Evolutionary conservation across 2,329 filamentous ascomycete genomes (phyloP).

Genomic region (Pestalotiopsis fici): DNA sequence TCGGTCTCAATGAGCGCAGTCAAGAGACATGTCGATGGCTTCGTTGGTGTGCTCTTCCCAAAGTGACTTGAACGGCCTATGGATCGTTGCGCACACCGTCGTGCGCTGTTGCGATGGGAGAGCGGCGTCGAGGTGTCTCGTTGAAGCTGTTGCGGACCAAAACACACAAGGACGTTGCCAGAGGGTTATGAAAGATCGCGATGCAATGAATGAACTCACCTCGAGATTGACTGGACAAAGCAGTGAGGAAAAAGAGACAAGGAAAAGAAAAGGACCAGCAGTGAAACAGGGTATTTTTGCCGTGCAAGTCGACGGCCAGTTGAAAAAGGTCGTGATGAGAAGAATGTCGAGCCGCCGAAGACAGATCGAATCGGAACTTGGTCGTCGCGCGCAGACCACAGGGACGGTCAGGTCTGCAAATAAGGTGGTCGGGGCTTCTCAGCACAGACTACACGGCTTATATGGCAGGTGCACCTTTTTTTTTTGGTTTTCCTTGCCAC

Average conservation of each 20-base stretch:
- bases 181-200: neutral
- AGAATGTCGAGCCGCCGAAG: neutral
- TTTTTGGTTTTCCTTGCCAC: neutral
- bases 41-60: too few relatives aligned
- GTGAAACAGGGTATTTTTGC: neutral
- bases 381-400: neutral
- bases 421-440: neutral
- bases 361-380: neutral
- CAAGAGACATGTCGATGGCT: too few relatives aligned
- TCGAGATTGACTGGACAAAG: neutral
- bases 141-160: neutral
- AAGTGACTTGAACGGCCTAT: too few relatives aligned
- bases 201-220: neutral
- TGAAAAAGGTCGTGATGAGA: neutral
- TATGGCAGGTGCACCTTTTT: slow-evolving; percentile 1
- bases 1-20: too few relatives aligned
- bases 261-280: neutral
- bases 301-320: neutral
- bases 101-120: neutral
- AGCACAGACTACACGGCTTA: slow-evolving; percentile 7
- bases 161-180: neutral
- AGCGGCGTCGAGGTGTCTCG: neutral
- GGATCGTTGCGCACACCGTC: too few relatives aligned
- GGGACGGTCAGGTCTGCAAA: neutral
- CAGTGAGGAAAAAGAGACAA: neutral